Conservation (phyloP, 2,329 filamentous ascomycete genomes). For the Fusarium denticulatum region DNA sequence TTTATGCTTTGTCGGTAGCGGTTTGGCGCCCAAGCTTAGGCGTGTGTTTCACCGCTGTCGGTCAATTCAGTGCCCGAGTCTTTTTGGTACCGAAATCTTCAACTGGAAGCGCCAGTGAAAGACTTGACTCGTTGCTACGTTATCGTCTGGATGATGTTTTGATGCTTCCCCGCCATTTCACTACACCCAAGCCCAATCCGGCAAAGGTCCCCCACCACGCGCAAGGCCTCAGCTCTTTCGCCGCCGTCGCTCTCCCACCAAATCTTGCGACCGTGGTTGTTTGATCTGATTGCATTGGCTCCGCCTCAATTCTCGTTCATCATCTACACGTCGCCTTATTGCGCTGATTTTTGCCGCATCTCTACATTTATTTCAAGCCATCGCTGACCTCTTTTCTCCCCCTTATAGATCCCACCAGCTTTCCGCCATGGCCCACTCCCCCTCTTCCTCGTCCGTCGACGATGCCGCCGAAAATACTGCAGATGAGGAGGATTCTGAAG, state of each 20-base stretch:
- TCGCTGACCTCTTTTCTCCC: constrained; percentile 18
- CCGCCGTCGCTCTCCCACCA: constrained; percentile 36
- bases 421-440: constrained; percentile 73
- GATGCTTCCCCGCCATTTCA: constrained; percentile 45
- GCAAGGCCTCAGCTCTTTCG: constrained; percentile 39
- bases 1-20: constrained; percentile 4
- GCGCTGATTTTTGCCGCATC: constrained; percentile 24
- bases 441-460: constrained; percentile 81
- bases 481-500: constrained; percentile 98
- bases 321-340: constrained; percentile 14
- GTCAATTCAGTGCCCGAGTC: constrained; percentile 3
- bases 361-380: constrained; percentile 17
- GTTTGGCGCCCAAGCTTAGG: background rate
- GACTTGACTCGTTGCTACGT: constrained; percentile 30
- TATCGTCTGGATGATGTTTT: constrained; percentile 40
- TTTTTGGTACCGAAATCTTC: background rate
- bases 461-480: constrained; percentile 91
- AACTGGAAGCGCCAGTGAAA: constrained; percentile 5
- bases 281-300: constrained; percentile 37
- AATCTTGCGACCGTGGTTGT: constrained; percentile 40
- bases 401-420: constrained; percentile 62
- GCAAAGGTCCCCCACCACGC: constrained; percentile 44
- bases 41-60: background rate
- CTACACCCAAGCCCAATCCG: constrained; percentile 44
- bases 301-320: constrained; percentile 28